Evolutionary conservation across 805 yeast genomes (phyloP), one percentile per base, ranked within the genome.

Genomic region (Huiozyma naganishii): DNA sequence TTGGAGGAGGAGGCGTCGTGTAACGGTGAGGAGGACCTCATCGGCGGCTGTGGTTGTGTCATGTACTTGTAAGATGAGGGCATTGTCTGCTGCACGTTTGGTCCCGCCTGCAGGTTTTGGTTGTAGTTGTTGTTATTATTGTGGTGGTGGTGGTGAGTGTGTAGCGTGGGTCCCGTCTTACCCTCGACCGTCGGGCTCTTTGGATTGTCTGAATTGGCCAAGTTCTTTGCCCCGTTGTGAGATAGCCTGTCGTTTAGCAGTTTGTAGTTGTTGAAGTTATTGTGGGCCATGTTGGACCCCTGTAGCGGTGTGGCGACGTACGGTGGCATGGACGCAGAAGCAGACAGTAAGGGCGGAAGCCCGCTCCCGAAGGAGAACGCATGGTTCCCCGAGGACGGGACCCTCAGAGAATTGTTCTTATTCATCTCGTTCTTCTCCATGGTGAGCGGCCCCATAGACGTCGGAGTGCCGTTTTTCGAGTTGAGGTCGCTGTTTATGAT

Each of bases 221-320:
- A 17, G 23, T 17, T 17, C 23, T 17, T 17, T 17, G 23, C 23
- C 23, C 23, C 23, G 4, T 17, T 17, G 23, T 17, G 23, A 17
- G 23, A 17, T 17, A 17, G 23, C 23, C 23, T 17, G 23, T 17
- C 23, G 23, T 17, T 17, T 17, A 17, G 23, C 23, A 17, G 4
- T 17, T 17, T 17, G 23, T 17, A 17, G 23, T 17, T 17, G 23
- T 17, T 17, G 23, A 17, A 17, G 23, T 17, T 17, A 17, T 17
- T 17, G 23, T 17, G 23, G 23, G 23, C 23, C 23, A 17, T 17
- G 23, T 17, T 45, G 45, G 59, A 47, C 29, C 29, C 43, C 46
- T 57, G 67, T 40, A 59, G 45, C 3, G 67, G 67, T 2, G 67
- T 62, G 4, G 66, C 65, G 27, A 62, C 47, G 41, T 63, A 62